phyloP scores from a whole-genome alignment of 306 rosid genomes.

The Prinsepia uniflora region DNA sequence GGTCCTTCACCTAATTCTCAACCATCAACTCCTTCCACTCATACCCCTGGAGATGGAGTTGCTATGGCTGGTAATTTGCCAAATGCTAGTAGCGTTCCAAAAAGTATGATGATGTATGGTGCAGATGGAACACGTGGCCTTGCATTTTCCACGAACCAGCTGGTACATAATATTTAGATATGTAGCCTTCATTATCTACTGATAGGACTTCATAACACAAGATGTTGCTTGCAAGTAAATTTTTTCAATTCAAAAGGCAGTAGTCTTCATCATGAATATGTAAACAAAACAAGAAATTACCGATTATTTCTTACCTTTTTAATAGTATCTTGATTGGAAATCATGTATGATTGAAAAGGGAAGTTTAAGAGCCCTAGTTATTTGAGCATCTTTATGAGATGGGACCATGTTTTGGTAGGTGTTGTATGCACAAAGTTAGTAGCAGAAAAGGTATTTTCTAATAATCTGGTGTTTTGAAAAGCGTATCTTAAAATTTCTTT shows the following conservation, averaged over 20 bases:
- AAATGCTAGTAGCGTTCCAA: constrained; percentile 60
- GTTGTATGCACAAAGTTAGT: not conserved
- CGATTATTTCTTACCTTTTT: not conserved
- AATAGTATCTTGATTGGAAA: not conserved
- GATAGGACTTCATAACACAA: constrained; percentile 8
- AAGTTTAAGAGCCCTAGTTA: constrained; percentile 16
- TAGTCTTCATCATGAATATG: not conserved
- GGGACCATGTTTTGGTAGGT: constrained; percentile 9
- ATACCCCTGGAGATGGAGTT: constrained; percentile 85
- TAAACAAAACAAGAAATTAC: constrained; percentile 1
- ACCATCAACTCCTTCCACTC: constrained; percentile 93
- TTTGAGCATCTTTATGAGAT: constrained; percentile 13
- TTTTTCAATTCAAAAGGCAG: not conserved
- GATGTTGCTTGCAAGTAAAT: constrained; percentile 19
- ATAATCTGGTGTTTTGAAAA: not conserved
- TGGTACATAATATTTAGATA: constrained; percentile 45
- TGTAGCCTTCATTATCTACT: constrained; percentile 19
- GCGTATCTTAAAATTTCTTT: not conserved
- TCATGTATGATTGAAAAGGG: constrained; percentile 7
- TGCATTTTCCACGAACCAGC: constrained; percentile 88
- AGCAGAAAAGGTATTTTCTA: not conserved
- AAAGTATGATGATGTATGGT: constrained; percentile 63
- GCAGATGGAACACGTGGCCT: constrained; percentile 80
- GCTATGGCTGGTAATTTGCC: constrained; percentile 66
- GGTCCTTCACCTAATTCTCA: constrained; percentile 94